Evolutionary conservation across 1,284 basidiomycete genomes (phyloP), one percentile per base, ranked within the genome.

Genomic region (Pseudozyma sp.): DNA sequence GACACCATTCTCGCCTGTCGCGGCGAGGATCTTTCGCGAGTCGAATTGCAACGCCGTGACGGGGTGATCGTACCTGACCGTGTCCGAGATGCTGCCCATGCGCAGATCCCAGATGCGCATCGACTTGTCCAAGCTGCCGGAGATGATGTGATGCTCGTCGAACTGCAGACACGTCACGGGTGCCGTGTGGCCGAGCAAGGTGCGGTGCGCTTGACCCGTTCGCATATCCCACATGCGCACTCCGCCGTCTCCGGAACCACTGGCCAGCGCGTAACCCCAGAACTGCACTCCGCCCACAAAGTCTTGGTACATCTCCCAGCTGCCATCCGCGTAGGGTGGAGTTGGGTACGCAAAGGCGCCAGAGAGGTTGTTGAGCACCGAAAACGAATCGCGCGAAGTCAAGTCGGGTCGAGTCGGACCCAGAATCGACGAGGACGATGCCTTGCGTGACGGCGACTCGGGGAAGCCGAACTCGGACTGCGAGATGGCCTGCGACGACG

Each of bases 141-240:
- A 94, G 54, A 92, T 90, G 78, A 98, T 91, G 84, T 97, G 91
- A 63, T 92, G 88, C 86, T 99, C 95, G 86, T 99, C 97, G 81
- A 99, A 99, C 84, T 99, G 97, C 19, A 99, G 87, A 80, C 91
- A 94, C 2, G 94, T 98, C 50, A 99, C 90, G 5, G 97, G 94
- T 0, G 88, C 93, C 1, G 94, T 97, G 84, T 99, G 97, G 7
- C 96, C 97, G 29, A 93, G 86, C 51, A 99, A 87, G 9, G 95
- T 97, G 44, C 97, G 88, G 85, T 98, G 95, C 13, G 94, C 92
- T 85, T 99, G 96, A 5, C 97, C 97, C 43, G 96, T 99, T 43
- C 97, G 91, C 95, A 99, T 65, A 84, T 99, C 97, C 97, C 97
- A 99, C 94, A 99, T 97, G 66, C 97, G 87, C 33, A 99, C 94